Base-by-base conservation (phyloP, 352 stramenopile genomes). In the Halophytophthora batemanensis region DNA sequence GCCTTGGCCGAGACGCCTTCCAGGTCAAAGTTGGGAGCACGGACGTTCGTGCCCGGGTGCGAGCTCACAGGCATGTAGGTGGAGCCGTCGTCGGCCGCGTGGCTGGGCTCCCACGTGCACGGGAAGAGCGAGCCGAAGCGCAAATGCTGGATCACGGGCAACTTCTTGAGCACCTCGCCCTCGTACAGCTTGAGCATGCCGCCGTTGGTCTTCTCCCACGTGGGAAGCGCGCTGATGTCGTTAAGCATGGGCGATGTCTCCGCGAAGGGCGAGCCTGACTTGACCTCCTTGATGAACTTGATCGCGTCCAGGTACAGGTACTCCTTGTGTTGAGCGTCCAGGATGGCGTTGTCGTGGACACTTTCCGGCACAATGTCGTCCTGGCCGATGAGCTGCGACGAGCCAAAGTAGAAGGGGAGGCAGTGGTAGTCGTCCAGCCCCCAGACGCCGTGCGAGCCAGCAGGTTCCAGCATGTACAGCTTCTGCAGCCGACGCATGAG, bases 401-500 rank as follows among this genome's bases (percentile, higher is more conserved):
- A 88, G 41, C 97, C 97, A 82, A 98, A 98, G 68, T 98, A 97
- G 69, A 99, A 99, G 1, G 93, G 87, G 28, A 99, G 75, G 62
- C 96, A 98, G 58, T 99, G 96, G 71, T 99, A 99, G 76, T 99
- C 97, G 64, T 99, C 97, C 36, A 99, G 79, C 19, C 94, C 96
- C 97, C 97, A 99, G 21, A 99, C 96, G 31, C 97, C 97, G 67
- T 99, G 97, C 18, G 86, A 98, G n/a, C 97, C 97, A 18, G 97
- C 97, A 8, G 97, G 97, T 74, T 99, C 97, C 10, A 99, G 80
- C 82, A 97, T 96, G 74, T 99, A 99, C 35, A 93, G 75, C 67
- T 86, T 96, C 72, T 99, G 96, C 19, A 99, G 70, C 7, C 87
- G 81, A 28, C 95, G 77, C 67, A 97, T 98, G 23, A 98, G 69